Base-by-base conservation (phyloP, 495 filamentous ascomycete genomes). In the Talaromyces wortmannii region DNA sequence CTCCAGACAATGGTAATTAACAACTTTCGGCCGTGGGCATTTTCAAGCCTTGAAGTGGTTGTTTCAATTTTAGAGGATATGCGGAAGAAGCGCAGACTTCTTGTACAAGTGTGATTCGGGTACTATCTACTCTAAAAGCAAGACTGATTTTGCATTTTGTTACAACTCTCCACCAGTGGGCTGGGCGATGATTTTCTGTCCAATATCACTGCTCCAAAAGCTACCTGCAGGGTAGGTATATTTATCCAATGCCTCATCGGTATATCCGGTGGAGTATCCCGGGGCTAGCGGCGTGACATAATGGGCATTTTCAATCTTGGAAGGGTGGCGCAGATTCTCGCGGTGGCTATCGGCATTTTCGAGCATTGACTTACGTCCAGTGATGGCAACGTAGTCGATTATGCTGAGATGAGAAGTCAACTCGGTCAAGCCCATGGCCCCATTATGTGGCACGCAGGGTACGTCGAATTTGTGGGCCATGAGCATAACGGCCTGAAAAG, bases 281-380 rank as follows among this genome's bases (percentile, higher is more conserved):
- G 86, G 75, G 56, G 83, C 78, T 48, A 60, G 85, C 0, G 88
- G 88, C 2, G 88, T 91, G 59, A 80, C 81, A 64, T 88, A 89
- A 59, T 85, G 88, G 6, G 87, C 88, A 55, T 87, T 80, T 61
- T 81, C 78, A 52, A 90, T 84, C n/a, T 81, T 75, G 5, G 76
- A 67, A 3, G 89, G 88, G 59, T 91, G 70, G 57, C 83, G 64
- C 61, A 91, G 91, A 66, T 90, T 86, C 71, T 91, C 89, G 61
- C 90, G 86, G 59, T 91, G 67, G 65, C 88, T 83, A 61, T 92
- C 88, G 5, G 90, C 86, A 69, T 87, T 89, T 70, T 91, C 88
- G 23, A 92, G 68, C 40, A 92, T 71, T n/a, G 77, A 83, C 62
- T 77, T 68, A 69, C 87, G 83, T 2, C 87, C 88, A 52, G 73